Conservation (phyloP, 1,284 basidiomycete genomes). For the Marasmius sp. region DNA sequence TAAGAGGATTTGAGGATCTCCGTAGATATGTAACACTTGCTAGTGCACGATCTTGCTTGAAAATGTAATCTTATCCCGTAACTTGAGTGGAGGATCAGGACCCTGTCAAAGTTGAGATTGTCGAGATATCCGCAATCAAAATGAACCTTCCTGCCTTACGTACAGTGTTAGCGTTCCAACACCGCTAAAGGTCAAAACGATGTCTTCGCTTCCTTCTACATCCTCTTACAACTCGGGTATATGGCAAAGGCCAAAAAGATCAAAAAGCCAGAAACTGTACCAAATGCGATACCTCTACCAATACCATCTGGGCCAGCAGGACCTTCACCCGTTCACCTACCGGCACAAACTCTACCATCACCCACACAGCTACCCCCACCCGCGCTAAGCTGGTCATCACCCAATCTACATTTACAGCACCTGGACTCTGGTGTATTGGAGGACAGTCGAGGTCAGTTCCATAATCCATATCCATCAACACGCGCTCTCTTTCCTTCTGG, state of each 20-base stretch:
- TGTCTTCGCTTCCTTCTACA: neutral
- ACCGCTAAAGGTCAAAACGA: neutral
- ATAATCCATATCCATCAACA: no score
- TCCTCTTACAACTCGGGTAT: constrained; percentile 12
- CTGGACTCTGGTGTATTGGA: no score
- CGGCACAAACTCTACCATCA: constrained; percentile 12
- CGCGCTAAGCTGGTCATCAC: neutral
- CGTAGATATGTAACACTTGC: neutral
- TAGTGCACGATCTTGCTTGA: no score
- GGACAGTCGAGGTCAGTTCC: constrained; percentile 8
- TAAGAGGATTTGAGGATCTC: constrained; percentile 60
- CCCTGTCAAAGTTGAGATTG: no score
- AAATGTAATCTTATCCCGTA: no score
- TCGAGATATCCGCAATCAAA: no score
- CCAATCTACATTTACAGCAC: no score
- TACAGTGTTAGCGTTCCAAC: no score
- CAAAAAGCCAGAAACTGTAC: constrained; percentile 36
- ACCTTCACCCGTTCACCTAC: constrained; percentile 8
- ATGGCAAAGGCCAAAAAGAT: constrained; percentile 29
- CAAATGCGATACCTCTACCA: constrained; percentile 15
- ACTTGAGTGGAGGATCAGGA: no score
- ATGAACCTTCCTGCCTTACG: no score
- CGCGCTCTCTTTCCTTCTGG: constrained; percentile 8
- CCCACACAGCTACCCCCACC: constrained; percentile 4
- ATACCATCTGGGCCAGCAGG: constrained; percentile 13